phyloP scores from a whole-genome alignment of 2,329 filamentous ascomycete species.

The Scytalidium lignicola region DNA sequence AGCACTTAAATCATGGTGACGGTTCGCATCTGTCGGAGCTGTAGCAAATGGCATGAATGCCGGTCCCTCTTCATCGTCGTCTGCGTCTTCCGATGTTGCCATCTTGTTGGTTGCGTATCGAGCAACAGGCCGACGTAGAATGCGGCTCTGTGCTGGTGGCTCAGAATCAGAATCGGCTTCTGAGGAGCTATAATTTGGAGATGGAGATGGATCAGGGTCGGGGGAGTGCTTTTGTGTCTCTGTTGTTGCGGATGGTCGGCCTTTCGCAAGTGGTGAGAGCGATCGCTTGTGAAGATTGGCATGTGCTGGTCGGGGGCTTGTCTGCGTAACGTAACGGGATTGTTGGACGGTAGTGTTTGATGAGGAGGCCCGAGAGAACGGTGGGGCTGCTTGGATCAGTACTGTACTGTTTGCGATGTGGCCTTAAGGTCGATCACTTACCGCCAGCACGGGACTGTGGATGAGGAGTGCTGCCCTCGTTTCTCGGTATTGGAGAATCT shows the following conservation, averaged over 20 bases:
- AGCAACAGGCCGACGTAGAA: slow-evolving; percentile 23
- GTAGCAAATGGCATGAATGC: slow-evolving; percentile 25
- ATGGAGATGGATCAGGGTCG: slow-evolving; percentile 12
- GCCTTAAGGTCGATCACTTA: slow-evolving; percentile 6
- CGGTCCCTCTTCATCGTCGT: slow-evolving; percentile 27
- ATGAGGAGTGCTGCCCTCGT: slow-evolving; percentile 16
- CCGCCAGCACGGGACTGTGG: slow-evolving; percentile 17
- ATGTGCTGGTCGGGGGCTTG: slow-evolving; percentile 22
- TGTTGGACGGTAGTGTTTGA: slow-evolving; percentile 22
- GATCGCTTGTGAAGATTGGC: slow-evolving; percentile 18
- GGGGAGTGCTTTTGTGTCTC: slow-evolving; percentile 10
- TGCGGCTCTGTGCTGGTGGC: slow-evolving; percentile 21
- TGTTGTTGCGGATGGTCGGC: slow-evolving; percentile 11
- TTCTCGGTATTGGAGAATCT: slow-evolving; percentile 21
- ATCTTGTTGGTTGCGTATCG: slow-evolving; percentile 21
- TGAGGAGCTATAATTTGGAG: slow-evolving; percentile 13
- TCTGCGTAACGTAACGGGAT: slow-evolving; percentile 19
- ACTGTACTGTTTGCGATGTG: background rate
- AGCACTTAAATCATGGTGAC: slow-evolving; percentile 23
- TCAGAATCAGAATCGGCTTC: slow-evolving; percentile 22
- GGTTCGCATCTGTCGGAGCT: background rate
- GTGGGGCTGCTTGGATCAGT: slow-evolving; percentile 20
- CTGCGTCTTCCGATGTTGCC: slow-evolving; percentile 17
- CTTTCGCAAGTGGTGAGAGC: slow-evolving; percentile 18
- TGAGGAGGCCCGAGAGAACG: slow-evolving; percentile 26